Evolutionary conservation across 306 rosid species (phyloP).

Genomic region (Gastrolobium villosum): DNA sequence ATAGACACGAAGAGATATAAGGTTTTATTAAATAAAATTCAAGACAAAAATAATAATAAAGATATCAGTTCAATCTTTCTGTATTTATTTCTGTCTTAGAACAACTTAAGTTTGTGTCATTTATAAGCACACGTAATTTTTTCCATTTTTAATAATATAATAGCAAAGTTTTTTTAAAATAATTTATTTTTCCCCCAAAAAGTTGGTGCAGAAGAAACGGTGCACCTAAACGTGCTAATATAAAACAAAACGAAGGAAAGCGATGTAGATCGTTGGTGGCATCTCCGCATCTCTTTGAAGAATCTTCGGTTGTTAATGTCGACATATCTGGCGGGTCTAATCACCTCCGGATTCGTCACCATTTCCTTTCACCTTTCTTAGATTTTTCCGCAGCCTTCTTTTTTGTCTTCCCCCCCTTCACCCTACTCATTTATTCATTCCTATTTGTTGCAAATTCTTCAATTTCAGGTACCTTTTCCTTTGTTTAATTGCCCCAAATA

Average conservation of each 20-base stretch:
- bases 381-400: background rate
- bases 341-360: slow-evolving; percentile 11
- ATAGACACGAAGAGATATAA: no score
- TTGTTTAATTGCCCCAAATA: background rate
- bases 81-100: no score
- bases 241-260: background rate
- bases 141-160: no score
- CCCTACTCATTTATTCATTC: background rate
- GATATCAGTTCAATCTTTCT: no score
- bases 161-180: no score
- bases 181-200: no score
- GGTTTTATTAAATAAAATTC: no score
- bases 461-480: slow-evolving; percentile 4
- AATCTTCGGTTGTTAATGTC: slow-evolving; percentile 36
- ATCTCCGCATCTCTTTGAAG: slow-evolving; percentile 44
- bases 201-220: no score
- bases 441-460: background rate
- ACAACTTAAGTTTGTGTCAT: no score
- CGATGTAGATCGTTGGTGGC: slow-evolving; percentile 14
- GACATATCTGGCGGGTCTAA: slow-evolving; percentile 29
- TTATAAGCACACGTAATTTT: no score
- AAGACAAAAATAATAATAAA: no score
- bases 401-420: background rate
- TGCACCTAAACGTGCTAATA: background rate
- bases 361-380: background rate